These are phyloP conservation scores for Wickerhamiella siamensis DNA, from an alignment of 805 yeast species.

Conservation along the genomic window DNA sequence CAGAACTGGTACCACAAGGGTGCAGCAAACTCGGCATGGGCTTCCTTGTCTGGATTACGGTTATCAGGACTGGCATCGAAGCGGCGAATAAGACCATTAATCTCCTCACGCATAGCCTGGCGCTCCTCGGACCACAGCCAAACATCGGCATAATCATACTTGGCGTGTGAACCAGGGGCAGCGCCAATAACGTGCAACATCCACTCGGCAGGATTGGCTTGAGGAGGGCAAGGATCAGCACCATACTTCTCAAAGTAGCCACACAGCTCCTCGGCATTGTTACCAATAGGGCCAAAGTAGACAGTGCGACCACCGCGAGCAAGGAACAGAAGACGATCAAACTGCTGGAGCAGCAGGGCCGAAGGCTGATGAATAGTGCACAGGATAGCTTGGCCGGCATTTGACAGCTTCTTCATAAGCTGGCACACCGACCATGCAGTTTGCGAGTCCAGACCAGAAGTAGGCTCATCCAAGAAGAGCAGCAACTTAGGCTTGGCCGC, in stretches of 20 bases:
- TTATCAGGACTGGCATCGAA: conserved; percentile 19
- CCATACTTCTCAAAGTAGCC: conserved; percentile 59
- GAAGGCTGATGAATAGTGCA: conserved; percentile 74
- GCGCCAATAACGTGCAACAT: conserved; percentile 65
- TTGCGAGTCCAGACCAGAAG: conserved; percentile 51
- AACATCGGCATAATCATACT: conserved; percentile 46
- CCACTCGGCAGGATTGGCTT: conserved; percentile 66
- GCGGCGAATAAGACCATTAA: conserved; percentile 24
- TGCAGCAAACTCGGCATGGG: conserved; percentile 30
- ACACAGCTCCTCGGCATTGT: conserved; percentile 41
- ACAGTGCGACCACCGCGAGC: conserved; percentile 69
- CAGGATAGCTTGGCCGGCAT: conserved; percentile 59
- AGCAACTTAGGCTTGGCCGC: conserved; percentile 54
- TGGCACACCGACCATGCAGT: conserved; percentile 59
- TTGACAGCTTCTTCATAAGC: conserved; percentile 50
- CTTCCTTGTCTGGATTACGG: conserved; percentile 9
- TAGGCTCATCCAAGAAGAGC: conserved; percentile 55
- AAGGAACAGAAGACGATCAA: conserved; percentile 51
- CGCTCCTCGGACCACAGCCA: conserved; percentile 42
- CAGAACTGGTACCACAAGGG: conserved; percentile 34
- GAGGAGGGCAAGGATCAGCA: conserved; percentile 45
- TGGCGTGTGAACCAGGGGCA: conserved; percentile 53
- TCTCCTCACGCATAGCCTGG: conserved; percentile 23
- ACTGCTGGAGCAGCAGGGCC: conserved; percentile 51
- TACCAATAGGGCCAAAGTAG: conserved; percentile 70